Base-by-base conservation (phyloP, 208 protist species). In the Trypanosoma caninum region DNA sequence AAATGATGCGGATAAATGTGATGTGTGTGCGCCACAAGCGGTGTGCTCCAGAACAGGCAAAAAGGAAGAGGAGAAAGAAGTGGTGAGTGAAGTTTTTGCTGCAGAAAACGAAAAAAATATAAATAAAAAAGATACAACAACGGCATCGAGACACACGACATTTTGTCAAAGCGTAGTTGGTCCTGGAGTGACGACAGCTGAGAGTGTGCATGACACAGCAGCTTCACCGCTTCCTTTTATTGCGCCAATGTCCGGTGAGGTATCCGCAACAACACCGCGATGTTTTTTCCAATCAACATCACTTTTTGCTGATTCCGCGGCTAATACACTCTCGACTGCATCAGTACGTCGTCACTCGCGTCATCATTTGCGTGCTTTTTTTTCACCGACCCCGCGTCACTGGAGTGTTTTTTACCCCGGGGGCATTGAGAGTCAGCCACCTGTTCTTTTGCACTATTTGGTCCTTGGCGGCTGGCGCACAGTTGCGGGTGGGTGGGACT, bases 371-470 rank as follows among this genome's bases (percentile, higher is more conserved):
- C n/a, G 11, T 25, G n/a, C 16, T 10, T 14, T 2, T 25, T 9
- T 10, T 11, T 2, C 3, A 16, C 9, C 45, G 20, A 30, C 2
- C 4, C 22, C 45, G 20, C 59, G 48, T 14, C 78, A 85, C 64
- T 67, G 76, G 2, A 84, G 74, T 59, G 62, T 89, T 7, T 92
- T 92, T 55, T 92, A 83, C 37, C 81, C 85, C 0, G 23, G 68
- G 0, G 82, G 81, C 0, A 78, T 78, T 7, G 76, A 78, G 1
- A 47, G 51, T 18, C 68, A 74, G 34, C 74, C 85, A 0, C 82
- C 85, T 5, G 63, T 89, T 14, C 23, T 80, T 42, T 58, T 92
- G 59, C 85, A 92, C 59, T 89, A 89, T 72, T 48, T 84, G 10
- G 58, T 64, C 7, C 44, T 92, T 3, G 85, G 74, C 13, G 67